Base-by-base conservation (phyloP, 768 basidiomycete species). In the Suillus plorans region DNA sequence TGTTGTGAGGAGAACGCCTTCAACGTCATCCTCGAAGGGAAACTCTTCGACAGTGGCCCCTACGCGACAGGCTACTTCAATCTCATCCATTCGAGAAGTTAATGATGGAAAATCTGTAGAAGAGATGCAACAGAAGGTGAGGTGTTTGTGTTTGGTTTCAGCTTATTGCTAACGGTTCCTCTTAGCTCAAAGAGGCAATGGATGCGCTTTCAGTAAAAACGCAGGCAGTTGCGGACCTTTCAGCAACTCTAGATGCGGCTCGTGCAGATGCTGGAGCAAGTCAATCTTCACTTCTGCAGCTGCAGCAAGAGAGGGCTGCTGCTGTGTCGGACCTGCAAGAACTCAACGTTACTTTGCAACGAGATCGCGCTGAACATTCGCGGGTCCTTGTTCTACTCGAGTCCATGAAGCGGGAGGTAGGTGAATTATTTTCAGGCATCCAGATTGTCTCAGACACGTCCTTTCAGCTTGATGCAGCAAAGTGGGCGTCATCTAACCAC, bases 81-180 rank as follows among this genome's bases (percentile, higher is more conserved):
- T 92, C 57, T 83, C 89, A n/a, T 91, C 91, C 10, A 87, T 92
- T 64, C 84, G 82, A 64, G 92, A 92, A 69, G 79, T 89, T 20
- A 85, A 87, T 66, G 87, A 87, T 67, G 79, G 76, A n/a, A 86
- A 85, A 70, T 82, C 75, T 14, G 67, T 86, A 25, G 81, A 82
- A 63, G 89, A 86, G 62, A 70, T 91, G 20, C 86, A 88, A 72
- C 78, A 72, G 58, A 86, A 90, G 83, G 91, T 85, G 72, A 39
- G 76, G n/a, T 18, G 5, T 25, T 41, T 9, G 39, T 25, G 59
- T 60, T 53, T 52, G 13, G 9, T 56, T 49, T 60, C 45, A 6
- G 49, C 25, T 55, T 41, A 22, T 41, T 61, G 31, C 49, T 55
- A 63, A 18, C 47, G n/a, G 57, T 66, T 44, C 57, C 47, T 12